phyloP scores from a whole-genome alignment of 1,284 basidiomycete species.

The Xerocomus amazonicus region DNA sequence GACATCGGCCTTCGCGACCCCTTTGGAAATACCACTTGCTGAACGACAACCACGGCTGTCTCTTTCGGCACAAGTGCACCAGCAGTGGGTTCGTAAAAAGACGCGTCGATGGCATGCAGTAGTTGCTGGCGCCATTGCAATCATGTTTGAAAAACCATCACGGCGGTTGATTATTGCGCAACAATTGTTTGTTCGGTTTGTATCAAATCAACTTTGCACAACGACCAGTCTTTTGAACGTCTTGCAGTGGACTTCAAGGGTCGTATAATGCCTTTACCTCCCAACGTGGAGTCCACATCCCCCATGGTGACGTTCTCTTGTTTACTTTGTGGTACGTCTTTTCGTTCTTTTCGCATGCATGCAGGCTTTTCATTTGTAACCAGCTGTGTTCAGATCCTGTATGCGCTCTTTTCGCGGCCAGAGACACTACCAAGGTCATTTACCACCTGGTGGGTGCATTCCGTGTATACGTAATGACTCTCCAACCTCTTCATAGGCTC shows the following conservation, averaged over 20 bases:
- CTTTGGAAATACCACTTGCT: conserved; percentile 22
- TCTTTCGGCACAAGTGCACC: conserved; percentile 57
- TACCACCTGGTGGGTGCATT: conserved; percentile 56
- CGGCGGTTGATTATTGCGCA: conserved; percentile 79
- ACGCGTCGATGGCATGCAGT: conserved; percentile 85
- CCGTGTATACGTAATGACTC: neutral
- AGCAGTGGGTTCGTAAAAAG: conserved; percentile 59
- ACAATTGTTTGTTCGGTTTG: conserved; percentile 83
- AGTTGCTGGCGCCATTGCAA: conserved; percentile 80
- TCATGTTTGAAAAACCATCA: conserved; percentile 77
- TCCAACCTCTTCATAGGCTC: conserved; percentile 39
- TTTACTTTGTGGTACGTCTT: conserved; percentile 70
- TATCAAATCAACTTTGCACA: neutral
- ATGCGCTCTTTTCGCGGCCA: conserved; percentile 76
- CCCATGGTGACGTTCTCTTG: conserved; percentile 81
- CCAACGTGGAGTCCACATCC: conserved; percentile 68
- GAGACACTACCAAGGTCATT: conserved; percentile 83
- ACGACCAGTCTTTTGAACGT: conserved; percentile 3
- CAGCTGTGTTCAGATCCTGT: conserved; percentile 92
- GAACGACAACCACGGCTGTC: conserved; percentile 52
- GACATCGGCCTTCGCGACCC: conserved; percentile 27
- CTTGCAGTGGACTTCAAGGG: conserved; percentile 73
- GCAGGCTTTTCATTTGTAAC: conserved; percentile 2
- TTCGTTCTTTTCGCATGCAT: neutral
- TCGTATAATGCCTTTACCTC: conserved; percentile 73